Evolutionary conservation across 78 protist species (phyloP).

Genomic region (Dictyostelium capitatum): DNA sequence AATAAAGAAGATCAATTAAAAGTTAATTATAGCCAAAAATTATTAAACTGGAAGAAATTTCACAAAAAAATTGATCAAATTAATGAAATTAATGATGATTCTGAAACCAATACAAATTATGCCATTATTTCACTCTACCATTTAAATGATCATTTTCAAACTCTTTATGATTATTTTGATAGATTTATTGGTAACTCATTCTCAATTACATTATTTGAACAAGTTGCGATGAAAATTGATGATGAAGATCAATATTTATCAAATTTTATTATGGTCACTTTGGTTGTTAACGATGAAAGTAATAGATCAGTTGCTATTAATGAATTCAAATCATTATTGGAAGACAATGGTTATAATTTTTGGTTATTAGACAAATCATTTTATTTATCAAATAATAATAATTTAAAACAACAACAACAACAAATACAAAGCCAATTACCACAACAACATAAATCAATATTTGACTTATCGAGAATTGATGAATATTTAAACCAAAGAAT

Average conservation of each 20-base stretch:
- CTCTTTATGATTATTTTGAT: no score
- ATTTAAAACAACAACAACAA: not conserved
- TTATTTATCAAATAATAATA: not conserved
- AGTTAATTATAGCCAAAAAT: not conserved
- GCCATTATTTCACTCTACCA: not conserved
- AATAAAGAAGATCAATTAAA: not conserved
- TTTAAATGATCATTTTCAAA: not conserved
- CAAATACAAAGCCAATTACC: no score
- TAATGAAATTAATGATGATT: no score
- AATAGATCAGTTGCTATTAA: not conserved
- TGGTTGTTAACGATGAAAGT: not conserved
- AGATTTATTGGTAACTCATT: not conserved
- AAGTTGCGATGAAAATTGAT: not conserved
- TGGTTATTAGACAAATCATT: not conserved
- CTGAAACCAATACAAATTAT: no score
- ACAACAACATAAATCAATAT: no score
- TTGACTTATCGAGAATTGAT: no score
- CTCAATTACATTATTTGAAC: not conserved
- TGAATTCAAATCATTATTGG: not conserved
- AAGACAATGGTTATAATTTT: not conserved
- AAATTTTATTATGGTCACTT: not conserved
- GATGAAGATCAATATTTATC: slow-evolving; percentile 16
- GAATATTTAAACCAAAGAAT: no score
- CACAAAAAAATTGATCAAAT: not conserved
- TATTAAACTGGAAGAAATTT: not conserved